phyloP scores from a whole-genome alignment of 2,329 filamentous ascomycete genomes.

The Ophiostoma sp. region DNA sequence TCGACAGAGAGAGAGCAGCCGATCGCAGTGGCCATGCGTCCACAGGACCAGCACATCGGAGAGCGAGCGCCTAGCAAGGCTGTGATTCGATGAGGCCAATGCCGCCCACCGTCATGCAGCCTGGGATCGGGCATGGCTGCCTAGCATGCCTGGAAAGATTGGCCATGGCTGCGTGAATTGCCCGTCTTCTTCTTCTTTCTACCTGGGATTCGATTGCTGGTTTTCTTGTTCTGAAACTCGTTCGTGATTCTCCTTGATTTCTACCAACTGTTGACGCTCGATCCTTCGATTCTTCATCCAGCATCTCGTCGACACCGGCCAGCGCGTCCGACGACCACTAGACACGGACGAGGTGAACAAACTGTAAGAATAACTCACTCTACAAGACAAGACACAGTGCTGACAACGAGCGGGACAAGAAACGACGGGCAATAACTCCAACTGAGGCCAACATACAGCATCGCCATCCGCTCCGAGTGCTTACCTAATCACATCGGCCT shows the following conservation, averaged over 20 bases:
- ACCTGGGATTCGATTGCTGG: background rate
- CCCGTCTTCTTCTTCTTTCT: background rate
- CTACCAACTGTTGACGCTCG: too few relatives aligned
- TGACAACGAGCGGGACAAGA: background rate
- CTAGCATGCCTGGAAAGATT: background rate
- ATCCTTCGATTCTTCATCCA: too few relatives aligned
- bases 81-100: conserved; percentile 1
- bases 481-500: background rate
- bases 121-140: conserved; percentile 8
- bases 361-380: too few relatives aligned
- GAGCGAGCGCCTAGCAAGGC: background rate
- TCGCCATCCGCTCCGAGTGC: background rate
- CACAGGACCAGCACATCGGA: too few relatives aligned
- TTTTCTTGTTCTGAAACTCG: background rate
- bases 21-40: too few relatives aligned
- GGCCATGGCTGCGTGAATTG: too few relatives aligned
- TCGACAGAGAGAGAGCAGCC: too few relatives aligned
- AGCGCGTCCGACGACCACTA: too few relatives aligned
- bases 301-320: too few relatives aligned
- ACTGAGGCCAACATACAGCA: background rate
- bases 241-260: too few relatives aligned
- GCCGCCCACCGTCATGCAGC: background rate
- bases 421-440: background rate
- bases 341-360: too few relatives aligned
- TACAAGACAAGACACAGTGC: background rate